Evolutionary conservation across 345 rosid species (phyloP).

Genomic region (Brassica cretica): DNA sequence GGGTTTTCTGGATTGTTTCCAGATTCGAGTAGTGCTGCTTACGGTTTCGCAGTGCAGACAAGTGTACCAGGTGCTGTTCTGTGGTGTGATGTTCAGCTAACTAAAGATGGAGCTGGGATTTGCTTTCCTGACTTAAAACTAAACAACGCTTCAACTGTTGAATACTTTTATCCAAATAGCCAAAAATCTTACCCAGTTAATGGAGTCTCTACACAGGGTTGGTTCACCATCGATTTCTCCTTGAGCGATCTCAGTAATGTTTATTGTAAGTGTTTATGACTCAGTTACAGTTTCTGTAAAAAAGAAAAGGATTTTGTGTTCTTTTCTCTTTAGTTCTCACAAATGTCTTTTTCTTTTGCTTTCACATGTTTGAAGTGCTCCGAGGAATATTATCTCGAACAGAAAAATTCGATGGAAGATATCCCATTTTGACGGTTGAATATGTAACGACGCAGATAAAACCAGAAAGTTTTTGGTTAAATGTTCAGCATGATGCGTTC

Average conservation of each 20-base stretch:
- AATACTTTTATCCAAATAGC: fast-evolving
- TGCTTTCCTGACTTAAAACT: constrained; percentile 60
- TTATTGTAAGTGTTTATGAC: constrained; percentile 34
- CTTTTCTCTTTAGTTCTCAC: background rate
- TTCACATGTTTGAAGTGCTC: background rate
- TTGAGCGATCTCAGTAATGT: constrained; percentile 36
- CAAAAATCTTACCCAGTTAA: constrained; percentile 44
- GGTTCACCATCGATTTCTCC: constrained; percentile 65
- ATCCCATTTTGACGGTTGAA: constrained; percentile 43
- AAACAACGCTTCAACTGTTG: constrained; percentile 48
- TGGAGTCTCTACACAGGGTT: constrained; percentile 50
- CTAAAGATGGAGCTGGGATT: constrained; percentile 71
- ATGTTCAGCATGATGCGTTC: constrained; percentile 73
- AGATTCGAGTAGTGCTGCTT: constrained; percentile 55
- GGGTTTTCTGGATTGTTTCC: constrained; percentile 84
- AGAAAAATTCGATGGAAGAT: background rate
- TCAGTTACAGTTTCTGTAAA: background rate
- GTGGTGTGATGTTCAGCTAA: constrained; percentile 87
- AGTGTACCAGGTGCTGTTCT: constrained; percentile 39
- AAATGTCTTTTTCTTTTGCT: background rate
- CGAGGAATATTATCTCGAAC: constrained; percentile 5
- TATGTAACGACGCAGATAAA: constrained; percentile 26
- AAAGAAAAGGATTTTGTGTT: background rate
- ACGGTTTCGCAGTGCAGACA: constrained; percentile 28
- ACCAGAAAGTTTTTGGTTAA: constrained; percentile 61